Evolutionary conservation across 192 early-diverging fungal species (phyloP), one percentile per base, ranked within the genome.

Genomic region (Phlyctochytrium bullatum): DNA sequence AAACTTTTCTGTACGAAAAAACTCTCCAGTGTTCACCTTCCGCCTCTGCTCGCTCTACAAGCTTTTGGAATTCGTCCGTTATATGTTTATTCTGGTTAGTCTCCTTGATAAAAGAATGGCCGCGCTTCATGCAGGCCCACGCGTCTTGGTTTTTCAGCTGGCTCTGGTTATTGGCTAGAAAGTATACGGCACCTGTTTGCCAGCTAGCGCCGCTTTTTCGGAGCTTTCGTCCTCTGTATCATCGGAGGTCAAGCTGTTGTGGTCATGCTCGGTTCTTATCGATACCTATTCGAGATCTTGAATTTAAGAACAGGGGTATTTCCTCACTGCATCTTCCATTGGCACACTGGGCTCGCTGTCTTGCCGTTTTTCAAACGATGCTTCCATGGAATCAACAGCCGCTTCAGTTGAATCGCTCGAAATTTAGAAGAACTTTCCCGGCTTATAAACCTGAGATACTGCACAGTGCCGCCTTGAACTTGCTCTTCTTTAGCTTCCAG

Each of bases 21-120:
- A 77, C 40, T 3, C 80, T 67, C 73, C 73, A 81, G 30, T 68
- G 59, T 27, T 81, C 79, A 3, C 75, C 78, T 50, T 80, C 78
- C 2, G 73, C 72, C 14, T 80, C 74, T 33, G 79, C 68, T 10
- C 77, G 72, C 58, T 72, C 40, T 32, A 78, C 68, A 14, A 69
- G 61, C 28, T 23, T 32, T 25, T 50, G 20, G 47, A 69, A 69
- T 32, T 69, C 68, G 50, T 63, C 61, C 6, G 52, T 52, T 34
- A 69, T 69, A 23, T 36, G 40, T 54, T 62, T 27, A 57, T 69
- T 69, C 23, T 23, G 29, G n/a, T 69, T 63, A 4, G 59, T 25
- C 14, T 57, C 54, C 27, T 57, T 28, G 6, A 57, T 10, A 14
- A 24, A 25, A 6, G 54, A 57, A 14, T 28, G 20, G 12, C 27